These are phyloP conservation scores for Tephrocybe sp. DNA, from an alignment of 768 basidiomycete species.

Conservation along the genomic window DNA sequence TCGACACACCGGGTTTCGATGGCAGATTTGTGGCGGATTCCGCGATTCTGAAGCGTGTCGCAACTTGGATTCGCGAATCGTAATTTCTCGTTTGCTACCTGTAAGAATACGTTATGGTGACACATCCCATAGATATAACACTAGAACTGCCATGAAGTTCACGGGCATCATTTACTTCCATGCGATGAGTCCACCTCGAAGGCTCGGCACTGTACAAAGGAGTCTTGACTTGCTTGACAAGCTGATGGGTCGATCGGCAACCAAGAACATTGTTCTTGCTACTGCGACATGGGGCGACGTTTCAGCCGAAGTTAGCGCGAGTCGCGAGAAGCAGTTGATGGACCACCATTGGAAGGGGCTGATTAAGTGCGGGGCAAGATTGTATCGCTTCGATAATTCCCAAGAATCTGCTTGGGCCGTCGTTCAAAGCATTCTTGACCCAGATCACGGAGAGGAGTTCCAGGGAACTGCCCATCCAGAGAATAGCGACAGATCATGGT, in stretches of 20 bases:
- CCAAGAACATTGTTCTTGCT: slow-evolving; percentile 16
- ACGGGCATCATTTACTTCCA: slow-evolving; percentile 18
- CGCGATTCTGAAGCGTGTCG: slow-evolving; percentile 10
- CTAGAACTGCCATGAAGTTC: slow-evolving; percentile 13
- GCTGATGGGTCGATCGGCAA: slow-evolving; percentile 13
- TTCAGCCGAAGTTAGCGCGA: background rate
- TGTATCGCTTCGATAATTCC: slow-evolving; percentile 7
- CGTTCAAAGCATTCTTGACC: slow-evolving; percentile 10
- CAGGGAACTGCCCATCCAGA: too few relatives aligned
- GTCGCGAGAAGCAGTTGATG: slow-evolving; percentile 10
- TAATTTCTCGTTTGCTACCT: background rate
- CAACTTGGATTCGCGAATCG: slow-evolving; percentile 14
- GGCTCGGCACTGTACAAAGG: slow-evolving; percentile 17
- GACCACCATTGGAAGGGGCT: slow-evolving; percentile 12
- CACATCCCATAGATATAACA: slow-evolving; percentile 4
- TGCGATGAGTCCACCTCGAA: slow-evolving; percentile 19
- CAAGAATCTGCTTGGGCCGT: slow-evolving; percentile 8
- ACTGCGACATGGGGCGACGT: slow-evolving; percentile 16
- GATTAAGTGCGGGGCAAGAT: slow-evolving; percentile 9
- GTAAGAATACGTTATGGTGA: background rate
- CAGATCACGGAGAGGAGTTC: background rate
- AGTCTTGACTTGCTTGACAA: slow-evolving; percentile 19
- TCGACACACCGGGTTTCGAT: slow-evolving; percentile 15
- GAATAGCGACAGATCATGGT: too few relatives aligned
- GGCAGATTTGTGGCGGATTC: slow-evolving; percentile 12